These are phyloP conservation scores for Trichoderma pleuroti DNA, from an alignment of 2,329 filamentous ascomycete genomes.

Conservation along the genomic window DNA sequence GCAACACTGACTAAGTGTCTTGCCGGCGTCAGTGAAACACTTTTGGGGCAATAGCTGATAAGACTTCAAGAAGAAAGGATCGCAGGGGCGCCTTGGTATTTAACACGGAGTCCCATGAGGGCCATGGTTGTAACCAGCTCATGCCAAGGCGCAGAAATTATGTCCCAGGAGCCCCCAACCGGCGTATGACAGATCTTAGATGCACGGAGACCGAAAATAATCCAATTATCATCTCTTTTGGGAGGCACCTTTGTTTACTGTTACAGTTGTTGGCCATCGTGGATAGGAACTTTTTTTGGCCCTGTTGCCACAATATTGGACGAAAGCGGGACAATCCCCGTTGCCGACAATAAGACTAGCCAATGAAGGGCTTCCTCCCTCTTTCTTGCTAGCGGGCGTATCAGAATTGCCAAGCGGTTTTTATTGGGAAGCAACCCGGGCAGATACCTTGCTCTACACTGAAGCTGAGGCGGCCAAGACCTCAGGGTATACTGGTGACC, in stretches of 20 bases:
- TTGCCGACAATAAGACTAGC: background rate
- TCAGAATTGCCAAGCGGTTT: background rate
- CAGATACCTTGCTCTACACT: background rate
- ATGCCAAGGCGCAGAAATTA: background rate
- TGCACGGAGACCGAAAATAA: background rate
- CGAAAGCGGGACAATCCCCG: background rate
- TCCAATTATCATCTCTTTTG: background rate
- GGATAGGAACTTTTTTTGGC: slow-evolving; percentile 6
- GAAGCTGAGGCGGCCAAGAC: background rate
- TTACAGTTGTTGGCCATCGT: background rate
- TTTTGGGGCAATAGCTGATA: background rate
- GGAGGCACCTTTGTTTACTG: slow-evolving; percentile 10
- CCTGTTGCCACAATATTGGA: background rate
- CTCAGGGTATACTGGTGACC: background rate
- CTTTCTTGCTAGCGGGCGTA: background rate
- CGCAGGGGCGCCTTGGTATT: background rate
- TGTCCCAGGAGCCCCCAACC: background rate
- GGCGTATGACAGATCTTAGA: background rate
- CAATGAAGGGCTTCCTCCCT: background rate
- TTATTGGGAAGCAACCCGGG: background rate
- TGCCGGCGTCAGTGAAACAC: background rate
- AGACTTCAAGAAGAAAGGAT: background rate
- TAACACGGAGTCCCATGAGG: background rate
- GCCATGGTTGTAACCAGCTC: background rate
- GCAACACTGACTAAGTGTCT: background rate